Evolutionary conservation across 192 early-diverging fungal genomes (phyloP).

Genomic region (Glomus cerebriforme): DNA sequence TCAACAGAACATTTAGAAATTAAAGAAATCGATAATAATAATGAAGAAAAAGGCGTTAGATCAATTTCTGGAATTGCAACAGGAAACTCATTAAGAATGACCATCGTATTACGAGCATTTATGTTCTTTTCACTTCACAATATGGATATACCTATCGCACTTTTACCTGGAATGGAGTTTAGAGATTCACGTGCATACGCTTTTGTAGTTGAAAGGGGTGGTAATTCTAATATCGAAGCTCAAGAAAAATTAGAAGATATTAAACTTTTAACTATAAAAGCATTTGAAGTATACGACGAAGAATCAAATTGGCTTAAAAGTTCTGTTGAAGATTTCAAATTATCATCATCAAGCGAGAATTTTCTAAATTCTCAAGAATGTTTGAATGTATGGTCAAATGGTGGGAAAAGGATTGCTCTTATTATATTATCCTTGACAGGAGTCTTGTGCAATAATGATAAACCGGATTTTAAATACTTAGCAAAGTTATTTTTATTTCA

Average conservation of each 20-base stretch:
- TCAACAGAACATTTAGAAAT: conserved; percentile 31
- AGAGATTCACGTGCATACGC: conserved; percentile 19
- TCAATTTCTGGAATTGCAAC: not conserved
- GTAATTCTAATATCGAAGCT: too few species aligned
- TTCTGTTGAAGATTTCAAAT: not conserved
- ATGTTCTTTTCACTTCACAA: conserved; percentile 9
- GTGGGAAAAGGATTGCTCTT: not conserved
- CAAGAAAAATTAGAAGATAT: too few species aligned
- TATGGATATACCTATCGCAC: conserved; percentile 14
- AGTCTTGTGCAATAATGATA: not conserved
- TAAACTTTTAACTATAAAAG: too few species aligned
- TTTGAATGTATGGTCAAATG: not conserved
- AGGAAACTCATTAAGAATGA: not conserved
- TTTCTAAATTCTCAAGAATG: not conserved
- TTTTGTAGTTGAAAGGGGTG: conserved; percentile 16
- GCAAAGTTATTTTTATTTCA: conserved; percentile 30
- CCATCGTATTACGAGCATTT: not conserved
- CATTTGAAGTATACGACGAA: not conserved
- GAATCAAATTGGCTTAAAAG: not conserved
- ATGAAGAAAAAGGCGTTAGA: not conserved
- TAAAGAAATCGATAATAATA: not conserved
- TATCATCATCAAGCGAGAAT: not conserved
- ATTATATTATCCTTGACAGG: not conserved
- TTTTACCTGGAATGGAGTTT: conserved; percentile 27
- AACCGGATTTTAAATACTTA: not conserved